phyloP scores from a whole-genome alignment of 2,329 filamentous ascomycete species.

The Coleophoma cylindrospora region DNA sequence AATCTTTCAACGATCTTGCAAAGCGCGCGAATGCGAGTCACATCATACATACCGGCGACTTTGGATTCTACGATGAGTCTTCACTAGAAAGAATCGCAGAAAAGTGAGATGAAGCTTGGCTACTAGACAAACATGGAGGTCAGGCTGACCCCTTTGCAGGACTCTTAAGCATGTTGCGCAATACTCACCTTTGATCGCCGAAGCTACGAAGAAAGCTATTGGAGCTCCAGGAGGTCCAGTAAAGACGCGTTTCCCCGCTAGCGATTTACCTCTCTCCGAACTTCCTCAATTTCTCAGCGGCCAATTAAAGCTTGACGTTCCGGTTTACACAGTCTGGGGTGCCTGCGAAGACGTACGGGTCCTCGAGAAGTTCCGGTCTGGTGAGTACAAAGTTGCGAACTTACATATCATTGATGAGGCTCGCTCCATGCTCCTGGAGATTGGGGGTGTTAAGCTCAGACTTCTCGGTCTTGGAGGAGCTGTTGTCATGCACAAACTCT shows the following conservation, averaged over 20 bases:
- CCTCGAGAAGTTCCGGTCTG: conserved; percentile 92
- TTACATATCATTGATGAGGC: conserved; percentile 98
- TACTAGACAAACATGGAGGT: conserved; percentile 7
- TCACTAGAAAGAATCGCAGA: conserved; percentile 96
- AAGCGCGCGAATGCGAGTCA: conserved; percentile 93
- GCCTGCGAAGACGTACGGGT: conserved; percentile 98
- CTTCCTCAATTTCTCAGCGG: conserved; percentile 84
- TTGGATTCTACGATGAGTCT: conserved; percentile 96
- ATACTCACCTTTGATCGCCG: conserved; percentile 90
- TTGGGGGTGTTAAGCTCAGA: conserved; percentile 93
- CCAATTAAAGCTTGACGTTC: conserved; percentile 86
- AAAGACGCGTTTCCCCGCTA: conserved; percentile 77
- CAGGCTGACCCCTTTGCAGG: conserved; percentile 41
- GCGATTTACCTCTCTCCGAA: conserved; percentile 87
- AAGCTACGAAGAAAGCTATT: conserved; percentile 66
- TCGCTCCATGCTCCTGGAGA: conserved; percentile 88
- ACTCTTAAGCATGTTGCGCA: conserved; percentile 98
- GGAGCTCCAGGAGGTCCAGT: conserved; percentile 67
- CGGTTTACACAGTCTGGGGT: conserved; percentile 98
- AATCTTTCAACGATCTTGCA: conserved; percentile 92
- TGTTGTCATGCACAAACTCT: conserved; percentile 99
- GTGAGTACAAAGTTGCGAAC: conserved; percentile 96
- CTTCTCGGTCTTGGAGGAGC: conserved; percentile 90
- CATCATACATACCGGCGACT: conserved; percentile 98
- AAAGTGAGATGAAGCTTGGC: conserved; percentile 58